Evolutionary conservation across 2,329 filamentous ascomycete genomes (phyloP).

Genomic region (Xylariaceae sp.): DNA sequence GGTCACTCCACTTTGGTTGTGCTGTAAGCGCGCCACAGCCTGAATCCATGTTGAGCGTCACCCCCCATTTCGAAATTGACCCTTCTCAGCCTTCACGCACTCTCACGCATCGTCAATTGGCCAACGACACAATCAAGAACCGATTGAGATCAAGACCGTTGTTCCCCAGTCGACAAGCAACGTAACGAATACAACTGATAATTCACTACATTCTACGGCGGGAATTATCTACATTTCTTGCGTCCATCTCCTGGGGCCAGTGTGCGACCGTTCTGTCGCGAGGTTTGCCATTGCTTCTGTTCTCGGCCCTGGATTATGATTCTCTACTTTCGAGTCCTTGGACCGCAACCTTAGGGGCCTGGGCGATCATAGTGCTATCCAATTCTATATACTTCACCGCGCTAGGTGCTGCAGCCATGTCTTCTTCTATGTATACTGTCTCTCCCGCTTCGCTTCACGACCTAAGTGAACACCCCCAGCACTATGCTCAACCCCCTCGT

Average conservation of each 20-base stretch:
- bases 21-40: constrained; percentile 29
- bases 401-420: constrained; percentile 37
- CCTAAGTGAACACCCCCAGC: constrained; percentile 31
- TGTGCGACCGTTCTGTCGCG: constrained; percentile 9
- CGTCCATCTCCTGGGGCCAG: background rate
- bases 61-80: constrained; percentile 21
- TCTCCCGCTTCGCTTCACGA: constrained; percentile 40
- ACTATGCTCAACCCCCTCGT: constrained; percentile 32
- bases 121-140: constrained; percentile 12
- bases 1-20: constrained; percentile 28
- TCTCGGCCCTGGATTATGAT: constrained; percentile 26
- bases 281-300: constrained; percentile 17
- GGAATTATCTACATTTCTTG: background rate
- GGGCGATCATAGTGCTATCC: constrained; percentile 21
- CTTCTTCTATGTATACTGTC: constrained; percentile 43
- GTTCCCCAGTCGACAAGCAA: constrained; percentile 12
- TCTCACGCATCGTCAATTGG: constrained; percentile 5
- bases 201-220: background rate
- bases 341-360: constrained; percentile 24
- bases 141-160: constrained; percentile 18
- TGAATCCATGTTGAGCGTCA: constrained; percentile 18
- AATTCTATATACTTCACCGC: constrained; percentile 30
- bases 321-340: constrained; percentile 14
- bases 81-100: constrained; percentile 16
- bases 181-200: constrained; percentile 6